Conservation (phyloP, 192 early-diverging fungal genomes). For the Thoreauomyces humboldtii region DNA sequence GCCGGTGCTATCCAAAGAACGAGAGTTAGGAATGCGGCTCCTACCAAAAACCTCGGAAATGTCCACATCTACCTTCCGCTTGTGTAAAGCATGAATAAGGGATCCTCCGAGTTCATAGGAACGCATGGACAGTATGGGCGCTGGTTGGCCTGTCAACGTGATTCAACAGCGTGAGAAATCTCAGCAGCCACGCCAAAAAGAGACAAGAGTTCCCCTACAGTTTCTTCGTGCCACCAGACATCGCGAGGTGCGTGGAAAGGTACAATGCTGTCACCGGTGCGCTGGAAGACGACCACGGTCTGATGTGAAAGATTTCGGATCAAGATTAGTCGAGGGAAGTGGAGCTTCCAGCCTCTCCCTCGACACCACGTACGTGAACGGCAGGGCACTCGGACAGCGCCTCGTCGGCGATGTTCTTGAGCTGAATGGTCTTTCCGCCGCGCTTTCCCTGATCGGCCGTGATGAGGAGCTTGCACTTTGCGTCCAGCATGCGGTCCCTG, state of each 20-base stretch:
- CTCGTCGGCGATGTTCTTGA: conserved; percentile 92
- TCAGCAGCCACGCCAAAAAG: too few species aligned
- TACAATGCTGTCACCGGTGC: conserved; percentile 78
- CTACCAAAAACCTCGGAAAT: too few species aligned
- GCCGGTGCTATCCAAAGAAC: background rate
- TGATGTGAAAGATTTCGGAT: too few species aligned
- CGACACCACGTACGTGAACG: conserved; percentile 42
- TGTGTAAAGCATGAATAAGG: conserved; percentile 94
- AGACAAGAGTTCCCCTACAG: too few species aligned
- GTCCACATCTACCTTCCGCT: conserved; percentile 66
- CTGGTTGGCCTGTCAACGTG: too few species aligned
- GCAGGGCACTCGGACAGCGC: conserved; percentile 75
- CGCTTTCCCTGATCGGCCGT: conserved; percentile 94
- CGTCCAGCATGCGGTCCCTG: conserved; percentile 87
- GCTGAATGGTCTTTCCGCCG: conserved; percentile 82
- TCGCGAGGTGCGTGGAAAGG: conserved; percentile 75
- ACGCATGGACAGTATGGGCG: conserved; percentile 85
- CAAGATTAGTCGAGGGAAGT: background rate
- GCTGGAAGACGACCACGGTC: conserved; percentile 86
- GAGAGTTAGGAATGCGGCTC: too few species aligned
- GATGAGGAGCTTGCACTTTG: conserved; percentile 75
- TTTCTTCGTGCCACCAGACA: conserved; percentile 94
- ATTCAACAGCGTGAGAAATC: too few species aligned
- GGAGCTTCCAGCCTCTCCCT: background rate
- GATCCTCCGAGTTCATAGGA: conserved; percentile 85